These are phyloP conservation scores for Capsicum rhomboideum DNA, from an alignment of 257 asterid genomes.

Conservation along the genomic window DNA sequence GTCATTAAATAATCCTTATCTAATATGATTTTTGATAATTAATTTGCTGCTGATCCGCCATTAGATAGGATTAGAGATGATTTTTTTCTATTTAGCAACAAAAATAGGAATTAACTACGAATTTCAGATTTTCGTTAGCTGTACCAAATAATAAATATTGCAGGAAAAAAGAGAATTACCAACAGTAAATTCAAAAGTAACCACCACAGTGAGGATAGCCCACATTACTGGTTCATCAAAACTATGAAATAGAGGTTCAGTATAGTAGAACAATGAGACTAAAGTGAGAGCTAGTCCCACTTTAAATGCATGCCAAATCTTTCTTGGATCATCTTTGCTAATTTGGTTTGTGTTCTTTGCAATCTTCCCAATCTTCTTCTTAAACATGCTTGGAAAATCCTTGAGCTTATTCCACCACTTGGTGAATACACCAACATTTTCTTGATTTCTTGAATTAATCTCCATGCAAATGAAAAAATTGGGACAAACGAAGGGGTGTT, in stretches of 20 bases:
- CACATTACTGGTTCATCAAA: slow-evolving; percentile 75
- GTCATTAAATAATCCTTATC: too few species aligned
- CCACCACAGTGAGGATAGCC: slow-evolving; percentile 70
- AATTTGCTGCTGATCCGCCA: too few species aligned
- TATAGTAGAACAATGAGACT: slow-evolving; percentile 54
- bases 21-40: too few species aligned
- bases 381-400: slow-evolving; percentile 7
- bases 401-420: slow-evolving; percentile 3
- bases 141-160: not conserved
- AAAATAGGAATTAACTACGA: not conserved
- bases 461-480: slow-evolving; percentile 4
- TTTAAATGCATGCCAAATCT: slow-evolving; percentile 42
- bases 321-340: slow-evolving; percentile 65
- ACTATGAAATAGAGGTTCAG: slow-evolving; percentile 48
- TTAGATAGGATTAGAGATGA: too few species aligned
- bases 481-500: not conserved
- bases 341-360: slow-evolving; percentile 17
- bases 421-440: not conserved
- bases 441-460: slow-evolving; percentile 15
- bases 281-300: slow-evolving; percentile 58
- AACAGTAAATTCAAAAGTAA: slow-evolving; percentile 53
- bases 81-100: not conserved
- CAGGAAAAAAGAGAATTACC: slow-evolving; percentile 22
- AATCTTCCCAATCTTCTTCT: slow-evolving; percentile 1
- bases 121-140: not conserved